Percentiles rank a stretch among this genome's conserved stretches.
Conservation (phyloP, 768 basidiomycete genomes). For the Auricularia heimuer region DNA sequence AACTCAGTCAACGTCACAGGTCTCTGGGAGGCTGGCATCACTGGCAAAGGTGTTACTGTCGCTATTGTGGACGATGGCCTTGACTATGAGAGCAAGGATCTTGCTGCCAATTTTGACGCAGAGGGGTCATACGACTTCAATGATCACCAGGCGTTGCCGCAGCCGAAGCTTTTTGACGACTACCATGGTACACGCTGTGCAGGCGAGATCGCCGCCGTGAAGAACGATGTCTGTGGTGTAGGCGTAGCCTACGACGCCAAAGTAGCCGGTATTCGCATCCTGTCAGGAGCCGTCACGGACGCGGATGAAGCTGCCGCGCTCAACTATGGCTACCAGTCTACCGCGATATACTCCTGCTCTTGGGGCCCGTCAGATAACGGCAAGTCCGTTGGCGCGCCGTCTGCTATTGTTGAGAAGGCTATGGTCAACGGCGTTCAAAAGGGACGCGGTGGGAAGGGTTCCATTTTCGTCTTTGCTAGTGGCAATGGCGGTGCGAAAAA, state of each 20-base stretch:
- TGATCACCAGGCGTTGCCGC: constrained; percentile 35
- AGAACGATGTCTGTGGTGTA: constrained; percentile 43
- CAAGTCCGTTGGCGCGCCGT: constrained; percentile 36
- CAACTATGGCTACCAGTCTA: constrained; percentile 38
- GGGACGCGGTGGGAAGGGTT: constrained; percentile 36
- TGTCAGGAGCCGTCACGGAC: constrained; percentile 38
- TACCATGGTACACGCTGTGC: constrained; percentile 43
- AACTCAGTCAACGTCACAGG: constrained; percentile 33
- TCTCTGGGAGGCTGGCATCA: constrained; percentile 33
- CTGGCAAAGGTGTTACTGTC: constrained; percentile 33
- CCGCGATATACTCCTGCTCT: constrained; percentile 39
- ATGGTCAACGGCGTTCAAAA: constrained; percentile 39
- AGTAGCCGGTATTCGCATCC: constrained; percentile 34
- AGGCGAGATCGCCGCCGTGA: constrained; percentile 38
- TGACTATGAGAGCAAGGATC: constrained; percentile 35
- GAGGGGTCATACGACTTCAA: constrained; percentile 42
- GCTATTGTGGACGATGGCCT: constrained; percentile 42
- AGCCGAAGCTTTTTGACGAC: constrained; percentile 38
- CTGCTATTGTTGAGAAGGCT: constrained; percentile 34
- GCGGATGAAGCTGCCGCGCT: constrained; percentile 40
- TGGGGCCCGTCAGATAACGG: constrained; percentile 46
- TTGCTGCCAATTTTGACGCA: constrained; percentile 34
- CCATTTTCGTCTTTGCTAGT: constrained; percentile 39
- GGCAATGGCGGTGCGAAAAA: constrained; percentile 39
- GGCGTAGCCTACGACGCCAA: constrained; percentile 35